phyloP scores from a whole-genome alignment of 495 filamentous ascomycete species.

The Aspergillus cavernicola region DNA sequence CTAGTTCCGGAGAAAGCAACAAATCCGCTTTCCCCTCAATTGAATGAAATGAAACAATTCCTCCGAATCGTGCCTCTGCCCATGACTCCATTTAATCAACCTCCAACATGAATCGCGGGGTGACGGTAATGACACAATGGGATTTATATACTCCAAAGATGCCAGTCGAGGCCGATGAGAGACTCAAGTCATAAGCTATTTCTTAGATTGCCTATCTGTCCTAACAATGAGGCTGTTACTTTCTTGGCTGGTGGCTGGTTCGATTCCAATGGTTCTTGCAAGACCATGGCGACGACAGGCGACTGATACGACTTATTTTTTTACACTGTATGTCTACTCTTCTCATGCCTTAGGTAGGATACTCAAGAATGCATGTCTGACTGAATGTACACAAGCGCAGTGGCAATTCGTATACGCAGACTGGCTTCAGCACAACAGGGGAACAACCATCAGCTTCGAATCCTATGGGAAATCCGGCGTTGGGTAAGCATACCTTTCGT shows the following conservation, averaged over 20 bases:
- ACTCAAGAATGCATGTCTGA: too few species aligned
- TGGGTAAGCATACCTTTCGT: conserved; percentile 20
- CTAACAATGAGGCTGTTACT: conserved; percentile 16
- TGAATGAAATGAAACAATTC: too few species aligned
- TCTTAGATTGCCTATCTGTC: not conserved
- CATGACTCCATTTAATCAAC: too few species aligned
- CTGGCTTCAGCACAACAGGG: conserved; percentile 60
- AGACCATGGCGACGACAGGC: conserved; percentile 12
- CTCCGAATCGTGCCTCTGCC: too few species aligned
- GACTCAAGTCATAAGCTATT: too few species aligned
- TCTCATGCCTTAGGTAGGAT: not conserved
- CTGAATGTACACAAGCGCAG: too few species aligned
- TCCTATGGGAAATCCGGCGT: conserved; percentile 70
- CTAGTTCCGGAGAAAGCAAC: too few species aligned
- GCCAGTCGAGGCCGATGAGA: too few species aligned
- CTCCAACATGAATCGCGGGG: not conserved
- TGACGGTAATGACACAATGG: not conserved
- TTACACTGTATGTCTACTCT: conserved; percentile 30
- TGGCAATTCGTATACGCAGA: conserved; percentile 60
- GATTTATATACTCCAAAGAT: too few species aligned
- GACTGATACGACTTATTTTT: conserved; percentile 26
- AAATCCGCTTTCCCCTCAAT: too few species aligned
- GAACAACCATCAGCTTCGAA: conserved; percentile 58
- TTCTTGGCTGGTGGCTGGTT: conserved; percentile 14
- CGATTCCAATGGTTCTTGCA: conserved; percentile 19